phyloP scores from a whole-genome alignment of 2,329 filamentous ascomycete species.

The Macrophomina pseudophaseolina region DNA sequence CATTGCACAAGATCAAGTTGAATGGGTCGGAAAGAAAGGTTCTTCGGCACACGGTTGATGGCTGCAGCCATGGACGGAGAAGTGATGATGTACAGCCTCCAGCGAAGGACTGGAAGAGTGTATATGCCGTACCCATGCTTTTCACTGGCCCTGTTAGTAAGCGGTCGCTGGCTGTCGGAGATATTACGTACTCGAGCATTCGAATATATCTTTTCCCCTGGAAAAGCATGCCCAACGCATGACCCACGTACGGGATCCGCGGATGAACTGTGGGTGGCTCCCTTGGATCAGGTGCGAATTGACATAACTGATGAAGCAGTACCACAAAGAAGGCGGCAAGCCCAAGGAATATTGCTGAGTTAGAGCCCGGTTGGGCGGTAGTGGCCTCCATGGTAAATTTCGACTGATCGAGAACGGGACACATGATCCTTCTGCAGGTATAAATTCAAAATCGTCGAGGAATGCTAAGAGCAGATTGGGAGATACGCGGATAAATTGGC shows the following conservation, averaged over 20 bases:
- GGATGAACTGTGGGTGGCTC: constrained; percentile 52
- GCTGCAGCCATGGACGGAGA: constrained; percentile 47
- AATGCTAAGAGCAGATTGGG: no score
- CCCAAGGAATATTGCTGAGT: not conserved
- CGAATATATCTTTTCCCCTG: constrained; percentile 42
- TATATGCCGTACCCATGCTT: constrained; percentile 40
- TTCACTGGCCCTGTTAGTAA: constrained; percentile 28
- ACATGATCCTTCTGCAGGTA: no score
- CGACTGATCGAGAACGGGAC: no score
- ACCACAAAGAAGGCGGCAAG: not conserved
- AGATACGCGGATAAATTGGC: no score
- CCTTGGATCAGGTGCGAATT: constrained; percentile 26
- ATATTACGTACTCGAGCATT: constrained; percentile 44
- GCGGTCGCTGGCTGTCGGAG: no score
- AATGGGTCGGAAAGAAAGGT: constrained; percentile 52
- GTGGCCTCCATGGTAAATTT: no score
- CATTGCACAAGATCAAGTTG: constrained; percentile 40
- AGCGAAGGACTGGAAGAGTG: constrained; percentile 52
- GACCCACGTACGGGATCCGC: constrained; percentile 52
- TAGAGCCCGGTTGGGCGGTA: no score
- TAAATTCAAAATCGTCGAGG: no score
- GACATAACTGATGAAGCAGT: not conserved
- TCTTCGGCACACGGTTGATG: constrained; percentile 47
- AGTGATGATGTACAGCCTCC: constrained; percentile 53
- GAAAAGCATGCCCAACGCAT: constrained; percentile 50